Conservation (phyloP, 192 early-diverging fungal genomes). For the Entomortierella beljakovae region DNA sequence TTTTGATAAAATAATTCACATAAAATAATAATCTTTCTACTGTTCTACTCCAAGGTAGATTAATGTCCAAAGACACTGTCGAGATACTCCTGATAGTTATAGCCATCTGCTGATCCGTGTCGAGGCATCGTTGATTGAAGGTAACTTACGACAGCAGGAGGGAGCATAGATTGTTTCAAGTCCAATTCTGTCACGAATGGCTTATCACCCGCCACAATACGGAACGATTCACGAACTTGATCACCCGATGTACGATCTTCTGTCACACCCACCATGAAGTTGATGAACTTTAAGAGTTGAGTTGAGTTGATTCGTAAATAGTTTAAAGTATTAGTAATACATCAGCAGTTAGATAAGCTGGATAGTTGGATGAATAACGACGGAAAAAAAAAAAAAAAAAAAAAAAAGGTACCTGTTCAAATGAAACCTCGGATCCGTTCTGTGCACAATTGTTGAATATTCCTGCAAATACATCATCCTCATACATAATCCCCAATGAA, state of each 20-base stretch:
- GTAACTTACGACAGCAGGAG: conserved; percentile 77
- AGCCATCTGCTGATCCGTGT: conserved; percentile 66
- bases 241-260: conserved; percentile 93
- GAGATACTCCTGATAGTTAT: conserved; percentile 84
- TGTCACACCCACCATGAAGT: conserved; percentile 84
- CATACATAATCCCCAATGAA: conserved; percentile 76
- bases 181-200: conserved; percentile 89
- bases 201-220: conserved; percentile 87
- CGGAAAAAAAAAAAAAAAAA: background rate
- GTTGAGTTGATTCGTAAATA: too few relatives aligned
- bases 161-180: conserved; percentile 82
- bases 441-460: conserved; percentile 74
- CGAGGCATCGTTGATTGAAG: conserved; percentile 76
- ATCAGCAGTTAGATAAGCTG: background rate
- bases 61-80: conserved; percentile 65
- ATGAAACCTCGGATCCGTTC: conserved; percentile 75
- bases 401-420: conserved; percentile 73
- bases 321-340: background rate
- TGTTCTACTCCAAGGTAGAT: too few relatives aligned
- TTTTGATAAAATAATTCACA: too few relatives aligned
- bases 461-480: conserved; percentile 81
- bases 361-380: background rate
- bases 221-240: conserved; percentile 88
- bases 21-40: too few relatives aligned
- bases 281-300: conserved; percentile 87